These are phyloP conservation scores for Yamadazyma ubonensis DNA, from an alignment of 805 yeast genomes.

Conservation along the genomic window DNA sequence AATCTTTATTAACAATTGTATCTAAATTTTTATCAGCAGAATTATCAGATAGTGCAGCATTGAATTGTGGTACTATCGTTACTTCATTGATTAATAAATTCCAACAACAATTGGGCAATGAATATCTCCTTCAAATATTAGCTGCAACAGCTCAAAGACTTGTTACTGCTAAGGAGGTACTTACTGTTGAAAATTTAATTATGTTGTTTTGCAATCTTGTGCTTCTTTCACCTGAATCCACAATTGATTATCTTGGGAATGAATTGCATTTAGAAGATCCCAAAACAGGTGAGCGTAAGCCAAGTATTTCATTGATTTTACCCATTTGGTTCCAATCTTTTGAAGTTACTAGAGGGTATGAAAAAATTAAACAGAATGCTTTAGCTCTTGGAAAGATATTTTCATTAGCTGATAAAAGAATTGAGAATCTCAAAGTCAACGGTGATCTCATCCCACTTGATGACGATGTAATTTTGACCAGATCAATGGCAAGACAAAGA, in stretches of 20 bases:
- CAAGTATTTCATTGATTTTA: slow-evolving; percentile 57
- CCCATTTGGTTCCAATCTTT: slow-evolving; percentile 84
- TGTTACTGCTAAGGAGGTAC: slow-evolving; percentile 60
- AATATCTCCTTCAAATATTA: slow-evolving; percentile 56
- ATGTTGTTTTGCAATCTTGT: slow-evolving; percentile 75
- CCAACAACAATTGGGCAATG: slow-evolving; percentile 34
- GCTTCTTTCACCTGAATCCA: slow-evolving; percentile 57
- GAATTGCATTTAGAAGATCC: slow-evolving; percentile 29
- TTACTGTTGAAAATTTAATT: slow-evolving; percentile 74
- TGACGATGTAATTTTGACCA: slow-evolving; percentile 69
- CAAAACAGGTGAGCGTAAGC: slow-evolving; percentile 17
- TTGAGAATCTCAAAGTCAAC: slow-evolving; percentile 57
- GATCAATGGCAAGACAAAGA: slow-evolving; percentile 74
- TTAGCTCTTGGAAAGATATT: slow-evolving; percentile 69
- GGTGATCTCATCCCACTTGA: slow-evolving; percentile 72
- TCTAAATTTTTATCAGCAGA: slow-evolving; percentile 69
- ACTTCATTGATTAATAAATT: slow-evolving; percentile 56
- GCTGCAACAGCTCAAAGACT: slow-evolving; percentile 72
- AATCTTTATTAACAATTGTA: slow-evolving; percentile 59
- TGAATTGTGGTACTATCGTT: slow-evolving; percentile 70
- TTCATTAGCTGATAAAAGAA: slow-evolving; percentile 52
- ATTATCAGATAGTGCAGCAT: slow-evolving; percentile 77
- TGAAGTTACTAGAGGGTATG: slow-evolving; percentile 76
- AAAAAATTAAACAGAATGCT: slow-evolving; percentile 64
- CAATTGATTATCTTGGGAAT: slow-evolving; percentile 57